Percentiles rank a stretch among this genome's conserved stretches.
Evolutionary conservation across 441 rosid genomes (phyloP).

Genomic region (Adansonia madagascariensis): DNA sequence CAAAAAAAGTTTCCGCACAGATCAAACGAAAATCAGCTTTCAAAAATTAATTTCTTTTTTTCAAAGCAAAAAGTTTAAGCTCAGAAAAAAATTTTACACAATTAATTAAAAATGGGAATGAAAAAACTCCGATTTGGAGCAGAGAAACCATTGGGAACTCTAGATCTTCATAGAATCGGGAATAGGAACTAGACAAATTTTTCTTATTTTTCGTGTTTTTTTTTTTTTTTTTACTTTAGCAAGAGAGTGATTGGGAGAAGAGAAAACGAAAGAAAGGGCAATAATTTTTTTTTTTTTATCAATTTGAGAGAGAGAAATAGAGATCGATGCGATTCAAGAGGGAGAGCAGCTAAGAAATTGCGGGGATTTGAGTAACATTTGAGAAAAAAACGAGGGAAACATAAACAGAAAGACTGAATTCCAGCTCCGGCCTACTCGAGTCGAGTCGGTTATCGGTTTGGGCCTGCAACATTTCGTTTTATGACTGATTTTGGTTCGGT

Average conservation of each 20-base stretch:
- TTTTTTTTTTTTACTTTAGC: not conserved
- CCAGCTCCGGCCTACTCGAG: not conserved
- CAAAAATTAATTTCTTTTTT: not conserved
- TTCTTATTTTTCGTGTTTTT: not conserved
- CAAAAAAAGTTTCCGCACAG: slow-evolving; percentile 24
- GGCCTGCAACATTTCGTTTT: no score
- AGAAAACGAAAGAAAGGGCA: slow-evolving; percentile 40
- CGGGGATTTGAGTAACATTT: slow-evolving; percentile 30
- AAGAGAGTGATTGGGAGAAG: slow-evolving; percentile 32
- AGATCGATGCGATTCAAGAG: slow-evolving; percentile 39
- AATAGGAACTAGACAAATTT: not conserved
- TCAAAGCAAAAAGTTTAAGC: not conserved
- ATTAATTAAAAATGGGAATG: slow-evolving; percentile 5
- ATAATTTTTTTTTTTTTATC: not conserved
- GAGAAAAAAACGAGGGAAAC: not conserved
- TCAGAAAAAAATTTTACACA: not conserved
- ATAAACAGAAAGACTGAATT: not conserved
- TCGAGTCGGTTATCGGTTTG: not conserved
- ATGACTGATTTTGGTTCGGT: no score
- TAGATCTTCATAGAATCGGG: slow-evolving; percentile 46
- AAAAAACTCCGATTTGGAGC: slow-evolving; percentile 31
- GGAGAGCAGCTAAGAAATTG: slow-evolving; percentile 28
- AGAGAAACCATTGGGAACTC: slow-evolving; percentile 34
- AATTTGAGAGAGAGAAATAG: not conserved
- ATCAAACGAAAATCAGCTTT: slow-evolving; percentile 21